Evolutionary conservation across 495 filamentous ascomycete species (phyloP), one percentile per base, ranked within the genome.

Genomic region (Podospora sp.): DNA sequence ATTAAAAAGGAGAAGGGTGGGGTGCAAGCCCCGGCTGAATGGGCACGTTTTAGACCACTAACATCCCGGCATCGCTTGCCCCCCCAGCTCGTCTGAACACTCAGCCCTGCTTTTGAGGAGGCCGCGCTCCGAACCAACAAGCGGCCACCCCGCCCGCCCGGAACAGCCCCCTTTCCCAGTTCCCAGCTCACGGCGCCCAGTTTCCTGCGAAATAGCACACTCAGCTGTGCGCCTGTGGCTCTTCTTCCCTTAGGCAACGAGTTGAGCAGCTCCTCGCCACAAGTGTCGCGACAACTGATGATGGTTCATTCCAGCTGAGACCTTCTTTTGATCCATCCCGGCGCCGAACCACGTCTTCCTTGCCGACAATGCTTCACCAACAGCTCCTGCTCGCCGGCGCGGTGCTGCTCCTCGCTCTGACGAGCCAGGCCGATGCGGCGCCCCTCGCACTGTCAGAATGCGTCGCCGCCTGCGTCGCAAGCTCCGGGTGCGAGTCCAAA

Each of bases 401-500:
- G 0, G 25, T 52, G 36, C 46, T 66, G 24, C 49, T 72, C n/a
- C 20, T 69, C 6, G 33, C 29, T 12, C 68, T 68, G 21, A 21
- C 46, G 8, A 27, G 60, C 35, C 67, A 49, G 2, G 57, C 62
- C 36, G 46, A 29, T 18, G 26, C 73, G 12, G 61, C 63, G 52
- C n/a, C 46, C 18, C 65, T 71, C 58, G 11, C 53, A 6, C 72
- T 74, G 51, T 11, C 69, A 3, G 8, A 18, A 7, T 78, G 76
- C 67, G 71, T 76, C 57, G 55, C 35, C 20, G 66, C 51, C 46
- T 78, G 76, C 65, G 57, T 73, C 50, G 25, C 20, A 2, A 40
- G 50, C 36, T 70, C 65, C 12, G 71, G 72, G 27, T 76, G 71
- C 58, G 22, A 55, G 21, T 25, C 68, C 16, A 52, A 50, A 65